Conservation (phyloP, 257 asterid genomes). For the Salvia hispanica region DNA sequence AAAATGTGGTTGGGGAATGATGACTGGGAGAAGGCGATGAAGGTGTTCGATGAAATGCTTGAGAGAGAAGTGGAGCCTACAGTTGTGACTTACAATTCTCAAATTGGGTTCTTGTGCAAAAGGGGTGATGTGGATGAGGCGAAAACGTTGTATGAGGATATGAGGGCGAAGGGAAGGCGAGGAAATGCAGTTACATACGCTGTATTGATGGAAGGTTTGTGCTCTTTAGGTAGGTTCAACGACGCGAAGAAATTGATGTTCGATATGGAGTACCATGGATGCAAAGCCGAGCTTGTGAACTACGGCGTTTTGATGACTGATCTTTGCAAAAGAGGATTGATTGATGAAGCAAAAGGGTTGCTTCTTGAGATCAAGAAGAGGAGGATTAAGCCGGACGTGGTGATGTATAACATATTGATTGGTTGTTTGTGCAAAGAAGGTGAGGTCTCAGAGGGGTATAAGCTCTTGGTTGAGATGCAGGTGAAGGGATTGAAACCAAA, state of each 20-base stretch:
- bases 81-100: conserved; percentile 70
- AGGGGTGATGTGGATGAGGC: conserved; percentile 61
- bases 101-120: conserved; percentile 73
- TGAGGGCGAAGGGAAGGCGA: conserved; percentile 60
- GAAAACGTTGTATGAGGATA: conserved; percentile 59
- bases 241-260: conserved; percentile 86
- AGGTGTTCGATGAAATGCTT: conserved; percentile 87
- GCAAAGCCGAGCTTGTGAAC: conserved; percentile 63
- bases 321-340: conserved; percentile 61
- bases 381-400: conserved; percentile 71
- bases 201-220: conserved; percentile 75
- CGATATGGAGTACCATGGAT: conserved; percentile 92
- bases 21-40: conserved; percentile 58
- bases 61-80: conserved; percentile 70
- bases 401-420: conserved; percentile 64
- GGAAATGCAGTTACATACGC: conserved; percentile 75
- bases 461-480: conserved; percentile 71
- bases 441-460: conserved; percentile 64
- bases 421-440: conserved; percentile 53
- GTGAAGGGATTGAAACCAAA: conserved; percentile 66
- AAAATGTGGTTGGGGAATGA: conserved; percentile 68
- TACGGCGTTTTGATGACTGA: conserved; percentile 75
- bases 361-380: conserved; percentile 83
- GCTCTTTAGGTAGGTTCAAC: conserved; percentile 50
- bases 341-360: conserved; percentile 64